These are phyloP conservation scores for Boletus reticuloceps DNA, from an alignment of 768 basidiomycete genomes.

Conservation along the genomic window DNA sequence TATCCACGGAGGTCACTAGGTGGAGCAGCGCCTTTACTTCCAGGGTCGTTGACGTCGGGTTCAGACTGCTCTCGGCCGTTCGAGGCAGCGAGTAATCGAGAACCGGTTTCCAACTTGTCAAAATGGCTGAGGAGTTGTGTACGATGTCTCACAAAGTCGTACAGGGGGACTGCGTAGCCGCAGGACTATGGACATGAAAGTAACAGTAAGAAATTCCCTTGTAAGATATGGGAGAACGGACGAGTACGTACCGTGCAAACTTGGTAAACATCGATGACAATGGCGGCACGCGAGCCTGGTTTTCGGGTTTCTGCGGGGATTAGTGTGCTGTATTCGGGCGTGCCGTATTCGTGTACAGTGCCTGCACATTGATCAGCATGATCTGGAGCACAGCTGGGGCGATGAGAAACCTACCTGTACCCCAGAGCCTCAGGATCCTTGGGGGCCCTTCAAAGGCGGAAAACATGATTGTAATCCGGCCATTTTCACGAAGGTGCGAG, in stretches of 20 bases:
- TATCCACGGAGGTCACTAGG: constrained; percentile 42
- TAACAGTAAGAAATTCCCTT: not conserved
- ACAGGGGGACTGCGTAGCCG: constrained; percentile 63
- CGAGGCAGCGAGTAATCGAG: constrained; percentile 26
- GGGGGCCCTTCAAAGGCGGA: constrained; percentile 60
- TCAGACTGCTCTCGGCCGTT: not conserved
- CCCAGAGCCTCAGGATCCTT: constrained; percentile 54
- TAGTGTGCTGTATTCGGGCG: constrained; percentile 53
- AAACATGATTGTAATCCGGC: constrained; percentile 60
- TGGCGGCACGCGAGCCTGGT: constrained; percentile 58
- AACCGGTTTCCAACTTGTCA: constrained; percentile 40
- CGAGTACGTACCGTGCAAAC: constrained; percentile 42
- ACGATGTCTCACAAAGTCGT: constrained; percentile 55
- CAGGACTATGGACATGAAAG: too few species aligned
- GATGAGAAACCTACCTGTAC: constrained; percentile 40
- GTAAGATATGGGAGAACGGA: not conserved
- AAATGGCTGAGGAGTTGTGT: constrained; percentile 45
- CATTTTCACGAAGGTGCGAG: constrained; percentile 62
- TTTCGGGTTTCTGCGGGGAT: constrained; percentile 47
- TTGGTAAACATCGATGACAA: constrained; percentile 58
- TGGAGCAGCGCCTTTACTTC: not conserved
- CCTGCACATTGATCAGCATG: constrained; percentile 34
- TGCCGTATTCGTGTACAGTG: constrained; percentile 58
- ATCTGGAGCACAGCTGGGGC: not conserved
- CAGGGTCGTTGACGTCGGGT: constrained; percentile 7